phyloP scores from a whole-genome alignment of 2,329 filamentous ascomycete genomes.

The Catunica adiposa region DNA sequence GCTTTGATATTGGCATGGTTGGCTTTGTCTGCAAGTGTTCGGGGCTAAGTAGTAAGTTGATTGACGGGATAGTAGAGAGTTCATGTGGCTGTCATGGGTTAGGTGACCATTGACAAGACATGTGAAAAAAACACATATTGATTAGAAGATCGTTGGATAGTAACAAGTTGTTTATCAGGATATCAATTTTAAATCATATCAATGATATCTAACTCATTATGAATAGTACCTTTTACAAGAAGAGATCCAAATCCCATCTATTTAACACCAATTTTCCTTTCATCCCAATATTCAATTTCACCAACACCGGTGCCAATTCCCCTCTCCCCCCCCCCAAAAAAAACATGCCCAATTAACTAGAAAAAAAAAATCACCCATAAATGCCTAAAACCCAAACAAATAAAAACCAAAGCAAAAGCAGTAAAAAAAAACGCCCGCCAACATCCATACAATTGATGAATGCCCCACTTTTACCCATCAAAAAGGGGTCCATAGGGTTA shows the following conservation, averaged over 20 bases:
- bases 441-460: not conserved
- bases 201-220: not conserved
- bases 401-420: conserved; percentile 1
- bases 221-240: not conserved
- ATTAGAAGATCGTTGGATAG: no score
- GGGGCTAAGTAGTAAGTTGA: not conserved
- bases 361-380: not conserved
- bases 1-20: conserved; percentile 5
- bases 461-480: conserved; percentile 2
- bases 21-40: not conserved
- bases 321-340: not conserved
- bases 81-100: no score
- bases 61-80: no score
- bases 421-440: not conserved
- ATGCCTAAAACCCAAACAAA: not conserved
- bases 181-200: not conserved
- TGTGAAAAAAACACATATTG: no score
- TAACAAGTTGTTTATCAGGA: no score
- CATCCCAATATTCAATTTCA: conserved; percentile 1
- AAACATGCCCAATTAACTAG: not conserved
- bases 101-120: no score
- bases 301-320: not conserved
- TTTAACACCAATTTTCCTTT: not conserved
- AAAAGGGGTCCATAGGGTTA: conserved; percentile 5
- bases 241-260: not conserved